Conservation (phyloP, 352 stramenopile genomes). For the Phytophthora melonis region DNA sequence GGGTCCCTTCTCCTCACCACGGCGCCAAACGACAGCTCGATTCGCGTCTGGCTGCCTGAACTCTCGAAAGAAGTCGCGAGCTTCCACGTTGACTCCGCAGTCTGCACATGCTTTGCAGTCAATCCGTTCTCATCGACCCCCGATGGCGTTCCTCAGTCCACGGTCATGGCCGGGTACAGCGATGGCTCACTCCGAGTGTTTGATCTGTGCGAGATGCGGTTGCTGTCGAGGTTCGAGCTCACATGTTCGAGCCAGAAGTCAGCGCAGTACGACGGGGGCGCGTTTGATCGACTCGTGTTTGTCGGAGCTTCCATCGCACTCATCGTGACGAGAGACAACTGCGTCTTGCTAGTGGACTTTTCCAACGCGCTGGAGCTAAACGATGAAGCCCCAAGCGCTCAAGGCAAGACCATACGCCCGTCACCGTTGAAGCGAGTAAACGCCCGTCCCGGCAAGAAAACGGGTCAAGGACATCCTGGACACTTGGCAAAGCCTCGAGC, state of each 20-base stretch:
- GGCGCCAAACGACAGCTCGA: constrained; percentile 24
- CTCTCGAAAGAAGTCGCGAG: constrained; percentile 48
- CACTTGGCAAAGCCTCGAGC: constrained; percentile 26
- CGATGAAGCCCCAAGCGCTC: constrained; percentile 3
- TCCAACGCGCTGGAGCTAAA: constrained; percentile 28
- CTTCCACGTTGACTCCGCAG: constrained; percentile 38
- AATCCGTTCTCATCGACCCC: constrained; percentile 32
- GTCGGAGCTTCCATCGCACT: constrained; percentile 41
- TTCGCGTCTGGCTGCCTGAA: constrained; percentile 59
- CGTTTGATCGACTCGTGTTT: constrained; percentile 49
- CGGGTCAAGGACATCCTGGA: constrained; percentile 4
- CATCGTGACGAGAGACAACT: constrained; percentile 37
- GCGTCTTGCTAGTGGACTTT: constrained; percentile 50
- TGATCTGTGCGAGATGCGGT: constrained; percentile 51
- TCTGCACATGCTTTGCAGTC: constrained; percentile 53
- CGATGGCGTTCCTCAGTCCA: constrained; percentile 21
- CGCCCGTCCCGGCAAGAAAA: constrained; percentile 2
- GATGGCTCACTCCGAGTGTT: constrained; percentile 64
- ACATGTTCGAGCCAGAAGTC: constrained; percentile 17
- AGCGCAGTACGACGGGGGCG: not conserved
- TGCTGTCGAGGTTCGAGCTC: constrained; percentile 56
- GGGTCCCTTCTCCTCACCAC: constrained; percentile 49
- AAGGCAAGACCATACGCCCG: not conserved
- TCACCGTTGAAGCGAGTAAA: constrained; percentile 10
- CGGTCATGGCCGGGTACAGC: constrained; percentile 56